These are phyloP conservation scores for Harringtonia lauricola DNA, from an alignment of 2,329 filamentous ascomycete genomes.

Conservation along the genomic window DNA sequence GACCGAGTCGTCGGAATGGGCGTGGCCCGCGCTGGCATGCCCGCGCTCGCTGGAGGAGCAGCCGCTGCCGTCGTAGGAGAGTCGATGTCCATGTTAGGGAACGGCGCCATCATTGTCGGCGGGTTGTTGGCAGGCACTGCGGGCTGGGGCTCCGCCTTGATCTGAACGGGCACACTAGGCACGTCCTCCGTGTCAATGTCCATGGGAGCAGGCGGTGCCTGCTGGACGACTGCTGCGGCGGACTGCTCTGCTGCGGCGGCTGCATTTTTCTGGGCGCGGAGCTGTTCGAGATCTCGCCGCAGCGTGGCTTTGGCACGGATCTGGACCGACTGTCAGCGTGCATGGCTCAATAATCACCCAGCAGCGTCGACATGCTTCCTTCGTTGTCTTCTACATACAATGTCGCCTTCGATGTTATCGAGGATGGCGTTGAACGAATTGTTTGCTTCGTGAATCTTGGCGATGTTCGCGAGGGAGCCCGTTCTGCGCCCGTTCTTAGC, in stretches of 20 bases:
- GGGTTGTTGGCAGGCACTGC: background rate
- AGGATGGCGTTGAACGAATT: conserved; percentile 39
- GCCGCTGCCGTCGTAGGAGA: conserved; percentile 7
- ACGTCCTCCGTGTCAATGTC: conserved; percentile 19
- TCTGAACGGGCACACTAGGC: conserved; percentile 15
- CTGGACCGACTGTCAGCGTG: conserved; percentile 16
- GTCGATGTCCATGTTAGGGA: conserved; percentile 46
- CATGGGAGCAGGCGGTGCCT: conserved; percentile 14
- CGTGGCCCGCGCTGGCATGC: too few species aligned
- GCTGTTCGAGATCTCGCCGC: conserved; percentile 38
- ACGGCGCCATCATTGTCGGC: conserved; percentile 33
- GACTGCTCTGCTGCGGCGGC: conserved; percentile 10
- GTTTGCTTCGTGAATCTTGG: conserved; percentile 35
- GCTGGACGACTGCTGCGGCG: conserved; percentile 9
- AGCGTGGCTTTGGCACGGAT: conserved; percentile 43
- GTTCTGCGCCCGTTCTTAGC: conserved; percentile 32
- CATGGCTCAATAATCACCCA: background rate
- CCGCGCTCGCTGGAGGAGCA: too few species aligned
- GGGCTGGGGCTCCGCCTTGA: conserved; percentile 20
- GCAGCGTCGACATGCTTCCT: too few species aligned
- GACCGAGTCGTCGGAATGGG: background rate
- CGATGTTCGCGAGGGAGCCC: conserved; percentile 21
- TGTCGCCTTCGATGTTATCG: conserved; percentile 45
- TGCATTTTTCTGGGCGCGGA: conserved; percentile 19
- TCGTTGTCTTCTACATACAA: conserved; percentile 28